Percentiles rank a stretch among this genome's conserved stretches.
These are phyloP conservation scores for Jackrogersella multiformis DNA, from an alignment of 495 filamentous ascomycete species.

Conservation along the genomic window DNA sequence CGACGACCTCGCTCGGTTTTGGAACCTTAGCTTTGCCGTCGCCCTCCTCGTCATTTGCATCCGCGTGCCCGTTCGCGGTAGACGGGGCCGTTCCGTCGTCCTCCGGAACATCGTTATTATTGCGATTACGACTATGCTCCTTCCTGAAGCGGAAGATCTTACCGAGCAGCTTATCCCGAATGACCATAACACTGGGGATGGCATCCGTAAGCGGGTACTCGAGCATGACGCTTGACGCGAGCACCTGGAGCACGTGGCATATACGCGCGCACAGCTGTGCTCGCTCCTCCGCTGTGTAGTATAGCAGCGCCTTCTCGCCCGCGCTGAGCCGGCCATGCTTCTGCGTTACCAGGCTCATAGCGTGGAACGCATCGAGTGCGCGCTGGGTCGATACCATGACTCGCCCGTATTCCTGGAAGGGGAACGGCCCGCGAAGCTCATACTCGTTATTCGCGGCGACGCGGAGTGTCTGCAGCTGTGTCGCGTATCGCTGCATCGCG, in stretches of 20 bases:
- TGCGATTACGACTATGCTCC: conserved; percentile 60
- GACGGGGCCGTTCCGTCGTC: conserved; percentile 26
- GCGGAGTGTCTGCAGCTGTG: conserved; percentile 76
- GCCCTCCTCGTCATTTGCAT: conserved; percentile 32
- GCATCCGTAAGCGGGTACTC: conserved; percentile 92
- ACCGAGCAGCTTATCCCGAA: conserved; percentile 84
- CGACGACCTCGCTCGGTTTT: conserved; percentile 39
- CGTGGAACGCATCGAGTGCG: conserved; percentile 91
- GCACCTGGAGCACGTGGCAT: conserved; percentile 91
- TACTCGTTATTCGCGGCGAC: conserved; percentile 81
- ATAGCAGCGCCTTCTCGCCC: conserved; percentile 80
- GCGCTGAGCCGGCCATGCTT: conserved; percentile 79
- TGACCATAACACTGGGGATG: conserved; percentile 81
- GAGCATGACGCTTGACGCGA: conserved; percentile 90
- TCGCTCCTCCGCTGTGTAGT: conserved; percentile 82
- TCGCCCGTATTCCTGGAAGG: conserved; percentile 69
- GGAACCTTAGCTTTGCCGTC: conserved; percentile 7
- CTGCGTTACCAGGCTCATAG: conserved; percentile 91
- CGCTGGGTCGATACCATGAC: conserved; percentile 81
- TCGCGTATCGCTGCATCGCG: conserved; percentile 62
- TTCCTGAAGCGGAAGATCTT: conserved; percentile 88
- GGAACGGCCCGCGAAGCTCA: conserved; percentile 85
- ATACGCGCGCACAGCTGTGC: conserved; percentile 82
- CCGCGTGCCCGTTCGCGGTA: conserved; percentile 30
- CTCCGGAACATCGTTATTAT: conserved; percentile 6